Conservation (phyloP, 2,329 filamentous ascomycete species). For the Botrytis fragariae region DNA sequence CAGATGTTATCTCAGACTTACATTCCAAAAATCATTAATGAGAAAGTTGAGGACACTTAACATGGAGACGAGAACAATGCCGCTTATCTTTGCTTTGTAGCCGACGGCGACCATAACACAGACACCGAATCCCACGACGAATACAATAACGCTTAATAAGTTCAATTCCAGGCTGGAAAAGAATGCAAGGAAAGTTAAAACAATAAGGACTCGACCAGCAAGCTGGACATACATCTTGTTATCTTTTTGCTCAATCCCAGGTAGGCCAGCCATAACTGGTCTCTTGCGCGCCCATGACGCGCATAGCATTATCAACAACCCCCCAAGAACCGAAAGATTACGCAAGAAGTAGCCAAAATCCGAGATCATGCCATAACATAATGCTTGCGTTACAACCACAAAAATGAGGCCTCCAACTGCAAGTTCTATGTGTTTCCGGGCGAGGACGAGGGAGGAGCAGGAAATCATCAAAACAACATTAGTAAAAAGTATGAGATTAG, state of each 20-base stretch:
- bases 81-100: constrained; percentile 99
- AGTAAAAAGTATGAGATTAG: constrained; percentile 84
- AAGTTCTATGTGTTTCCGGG: constrained; percentile 88
- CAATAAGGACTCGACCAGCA: constrained; percentile 88
- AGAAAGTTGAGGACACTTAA: constrained; percentile 94
- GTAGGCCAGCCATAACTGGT: constrained; percentile 91
- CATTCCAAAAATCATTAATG: constrained; percentile 99
- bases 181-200: constrained; percentile 96
- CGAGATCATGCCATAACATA: constrained; percentile 97
- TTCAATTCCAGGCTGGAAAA: constrained; percentile 94
- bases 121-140: constrained; percentile 78
- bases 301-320: constrained; percentile 94
- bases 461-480: constrained; percentile 86
- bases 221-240: constrained; percentile 99
- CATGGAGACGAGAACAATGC: constrained; percentile 89
- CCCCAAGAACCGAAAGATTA: constrained; percentile 95
- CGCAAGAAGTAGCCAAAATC: constrained; percentile 99
- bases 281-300: constrained; percentile 98
- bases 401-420: constrained; percentile 85
- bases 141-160: constrained; percentile 81
- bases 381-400: constrained; percentile 88
- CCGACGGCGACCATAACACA: constrained; percentile 98
- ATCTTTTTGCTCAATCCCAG: constrained; percentile 96
- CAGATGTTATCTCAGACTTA: constrained; percentile 49
- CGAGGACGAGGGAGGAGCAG: constrained; percentile 83